Evolutionary conservation across 1,139 yeast species (phyloP), one percentile per base, ranked within the genome.

Genomic region (Lodderomyces margitis): DNA sequence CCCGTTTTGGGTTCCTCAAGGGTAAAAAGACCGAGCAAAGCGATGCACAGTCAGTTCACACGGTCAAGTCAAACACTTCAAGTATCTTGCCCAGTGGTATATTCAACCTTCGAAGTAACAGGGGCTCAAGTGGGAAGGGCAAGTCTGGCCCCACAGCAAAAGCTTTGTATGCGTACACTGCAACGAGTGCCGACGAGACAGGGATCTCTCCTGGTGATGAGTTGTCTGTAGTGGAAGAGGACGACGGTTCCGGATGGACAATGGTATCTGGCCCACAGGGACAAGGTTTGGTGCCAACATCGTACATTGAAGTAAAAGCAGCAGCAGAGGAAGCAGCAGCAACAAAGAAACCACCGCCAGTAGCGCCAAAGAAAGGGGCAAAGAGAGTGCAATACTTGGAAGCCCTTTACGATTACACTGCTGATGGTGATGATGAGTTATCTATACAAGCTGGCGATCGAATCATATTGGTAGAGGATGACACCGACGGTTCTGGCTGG

Each of bases 231-330:
- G 46, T 84, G 0, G 81, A 78, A 39, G 67, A 67, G 3, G 98
- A 92, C 59, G 92, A 87, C 51, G 97, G 97, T 0, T 82, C 92
- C 6, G 99, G 99, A 0, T 94, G 99, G 99, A 83, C 96, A 1
- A 65, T 51, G 78, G 83, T 53, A 48, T 62, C 42, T 61, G 68
- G 43, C 40, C 61, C 37, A 51, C 67, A 40, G 70, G 84, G 50
- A 47, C 57, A 61, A 9, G 99, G 99, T 0, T 69, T 92, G 23
- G 97, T 91, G 2, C 99, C 99, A 1, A 81, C 95, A 0, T 64
- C 86, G 1, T 94, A 94, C 55, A 63, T 91, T n/a, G 82, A 82
- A 50, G 61, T 84, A 11, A 36, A 33, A 21, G 14, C 38, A 1
- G 12, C 38, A 3, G 24, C 31, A 15, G 24, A 78, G 58, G 79